Conservation (phyloP, 2,329 filamentous ascomycete genomes). For the Colletotrichum tamarilloi region DNA sequence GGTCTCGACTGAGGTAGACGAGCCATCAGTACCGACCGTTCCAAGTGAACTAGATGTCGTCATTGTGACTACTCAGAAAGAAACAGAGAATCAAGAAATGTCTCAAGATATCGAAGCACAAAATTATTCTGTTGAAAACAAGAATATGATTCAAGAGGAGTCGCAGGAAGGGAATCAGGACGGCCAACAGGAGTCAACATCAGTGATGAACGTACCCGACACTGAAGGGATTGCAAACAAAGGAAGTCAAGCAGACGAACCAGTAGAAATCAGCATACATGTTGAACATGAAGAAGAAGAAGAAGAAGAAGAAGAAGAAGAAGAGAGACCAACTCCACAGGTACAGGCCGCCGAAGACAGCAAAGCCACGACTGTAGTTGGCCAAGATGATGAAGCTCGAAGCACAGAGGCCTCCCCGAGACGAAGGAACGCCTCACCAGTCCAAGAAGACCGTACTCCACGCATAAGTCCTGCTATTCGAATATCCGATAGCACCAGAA, state of each 20-base stretch:
- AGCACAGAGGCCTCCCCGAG: neutral
- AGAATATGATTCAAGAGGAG: neutral
- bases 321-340: neutral
- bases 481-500: neutral
- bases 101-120: neutral
- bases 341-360: neutral
- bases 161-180: neutral
- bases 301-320: neutral
- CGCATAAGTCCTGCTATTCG: neutral
- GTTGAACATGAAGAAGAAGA: neutral
- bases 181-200: too few relatives aligned
- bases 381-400: neutral
- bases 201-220: too few relatives aligned
- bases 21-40: neutral
- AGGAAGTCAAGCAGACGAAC: too few relatives aligned
- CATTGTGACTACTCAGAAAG: too few relatives aligned
- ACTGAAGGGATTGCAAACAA: too few relatives aligned
- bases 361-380: neutral
- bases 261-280: too few relatives aligned
- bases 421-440: neutral
- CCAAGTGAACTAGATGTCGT: too few relatives aligned
- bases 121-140: neutral
- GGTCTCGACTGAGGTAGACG: neutral
- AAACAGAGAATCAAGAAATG: neutral
- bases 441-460: neutral